Base-by-base conservation (phyloP, 441 rosid genomes). In the Geranium incanum region DNA sequence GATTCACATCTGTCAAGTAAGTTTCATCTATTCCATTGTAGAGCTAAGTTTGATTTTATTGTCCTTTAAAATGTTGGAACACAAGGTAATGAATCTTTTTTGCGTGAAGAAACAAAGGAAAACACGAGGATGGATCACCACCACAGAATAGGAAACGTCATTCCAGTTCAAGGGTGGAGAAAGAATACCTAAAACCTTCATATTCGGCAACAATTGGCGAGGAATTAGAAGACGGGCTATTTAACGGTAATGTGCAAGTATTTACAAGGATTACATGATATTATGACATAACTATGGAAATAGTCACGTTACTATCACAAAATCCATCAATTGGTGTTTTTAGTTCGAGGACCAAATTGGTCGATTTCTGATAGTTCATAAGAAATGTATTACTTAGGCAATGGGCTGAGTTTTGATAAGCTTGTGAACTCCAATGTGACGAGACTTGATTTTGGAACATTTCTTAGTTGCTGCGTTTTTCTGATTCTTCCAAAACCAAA, bases 211-310 rank as follows among this genome's bases (percentile, higher is more conserved):
- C 95, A 77, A 81, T 94, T 57, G 91, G 91, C 52, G 88, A 85
- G 62, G 98, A 91, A 73, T 84, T 91, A 66, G 97, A 91, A 85
- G 98, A 92, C 71, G 99, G 97, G 67, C 89, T 94, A 70, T 92
- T 94, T 68, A 92, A 94, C 78, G 99, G 99, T 94, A 86, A 79
- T 62, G 6, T 65, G 60, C 69, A 37, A 62, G 36, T 73, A 68
- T 41, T 77, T 75, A 9, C 52, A 12, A 15, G 0, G 1, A 55
- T 16, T 55, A 15, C 60, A 15, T 55, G 5, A 12, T 12, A 11
- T 11, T 1, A 6, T 43, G 11, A 1, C 11, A 43, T 43, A 43
- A 43, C 12, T 43, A 11, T 8, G 12, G 12, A 43, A 43, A 43
- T 38, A 6, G 41, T 38, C 4, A 38, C 8, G 41, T 1, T 4